These are phyloP conservation scores for Agrostemma githago DNA, from an alignment of 148 eudicot genomes.

Conservation along the genomic window DNA sequence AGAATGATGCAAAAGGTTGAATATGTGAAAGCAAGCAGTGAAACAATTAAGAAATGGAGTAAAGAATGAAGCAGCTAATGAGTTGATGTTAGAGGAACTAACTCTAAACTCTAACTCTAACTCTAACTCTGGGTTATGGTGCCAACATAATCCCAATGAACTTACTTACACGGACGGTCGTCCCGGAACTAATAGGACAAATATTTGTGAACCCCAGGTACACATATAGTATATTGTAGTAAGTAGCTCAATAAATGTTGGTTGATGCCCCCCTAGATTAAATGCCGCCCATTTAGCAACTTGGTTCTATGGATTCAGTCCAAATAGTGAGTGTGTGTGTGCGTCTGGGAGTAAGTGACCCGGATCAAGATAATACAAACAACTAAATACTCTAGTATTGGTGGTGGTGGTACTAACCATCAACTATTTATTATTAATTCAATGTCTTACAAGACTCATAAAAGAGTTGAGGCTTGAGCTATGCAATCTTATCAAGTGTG, in stretches of 20 bases:
- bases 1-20: not conserved
- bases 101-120: no score
- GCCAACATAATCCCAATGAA: not conserved
- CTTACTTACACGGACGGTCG: not conserved
- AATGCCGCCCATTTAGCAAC: not conserved
- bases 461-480: no score
- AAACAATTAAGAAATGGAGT: no score
- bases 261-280: not conserved
- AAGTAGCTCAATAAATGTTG: not conserved
- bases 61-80: not conserved
- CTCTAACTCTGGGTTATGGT: not conserved
- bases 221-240: not conserved
- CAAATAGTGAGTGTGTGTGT: not conserved
- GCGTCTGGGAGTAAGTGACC: not conserved
- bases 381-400: not conserved
- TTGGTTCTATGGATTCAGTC: not conserved
- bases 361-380: not conserved
- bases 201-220: not conserved
- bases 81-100: not conserved
- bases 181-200: not conserved
- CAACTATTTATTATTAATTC: no score
- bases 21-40: no score
- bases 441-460: no score
- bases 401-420: no score
- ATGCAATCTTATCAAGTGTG: no score